Conservation (phyloP, 2,329 filamentous ascomycete species). For the Xylaria sp. region DNA sequence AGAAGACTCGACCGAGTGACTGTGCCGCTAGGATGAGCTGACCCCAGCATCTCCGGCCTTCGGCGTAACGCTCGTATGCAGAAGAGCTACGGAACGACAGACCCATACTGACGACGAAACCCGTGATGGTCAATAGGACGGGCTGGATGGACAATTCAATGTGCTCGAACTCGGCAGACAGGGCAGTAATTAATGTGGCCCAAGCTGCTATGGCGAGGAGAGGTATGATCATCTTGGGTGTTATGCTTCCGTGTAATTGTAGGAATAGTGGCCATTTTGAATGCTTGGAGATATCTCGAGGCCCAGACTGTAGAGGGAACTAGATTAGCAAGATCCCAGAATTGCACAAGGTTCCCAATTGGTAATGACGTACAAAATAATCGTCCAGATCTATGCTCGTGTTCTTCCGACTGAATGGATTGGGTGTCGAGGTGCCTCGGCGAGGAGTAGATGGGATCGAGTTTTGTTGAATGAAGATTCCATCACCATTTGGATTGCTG, state of each 20-base stretch:
- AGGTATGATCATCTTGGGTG: conserved; percentile 80
- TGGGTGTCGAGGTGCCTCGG: conserved; percentile 43
- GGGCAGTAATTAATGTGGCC: conserved; percentile 72
- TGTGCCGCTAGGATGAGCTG: conserved; percentile 70
- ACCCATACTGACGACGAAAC: conserved; percentile 83
- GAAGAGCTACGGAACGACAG: conserved; percentile 82
- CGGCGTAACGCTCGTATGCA: conserved; percentile 75
- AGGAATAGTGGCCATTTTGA: conserved; percentile 83
- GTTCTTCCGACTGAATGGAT: conserved; percentile 49
- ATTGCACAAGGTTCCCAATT: not conserved
- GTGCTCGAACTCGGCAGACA: conserved; percentile 58
- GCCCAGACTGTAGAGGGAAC: conserved; percentile 58
- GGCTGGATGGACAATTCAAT: conserved; percentile 65
- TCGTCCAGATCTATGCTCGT: conserved; percentile 55
- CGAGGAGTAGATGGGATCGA: conserved; percentile 39
- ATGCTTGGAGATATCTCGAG: conserved; percentile 76
- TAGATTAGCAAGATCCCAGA: conserved; percentile 13
- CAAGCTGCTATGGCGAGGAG: conserved; percentile 70
- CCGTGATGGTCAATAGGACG: conserved; percentile 83
- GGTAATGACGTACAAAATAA: conserved; percentile 55
- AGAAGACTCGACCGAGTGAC: conserved; percentile 79
- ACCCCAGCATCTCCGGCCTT: conserved; percentile 72
- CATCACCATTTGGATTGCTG: conserved; percentile 31
- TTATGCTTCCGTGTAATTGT: conserved; percentile 77
- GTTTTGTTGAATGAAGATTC: conserved; percentile 31